Evolutionary conservation across 1,284 basidiomycete genomes (phyloP).

Genomic region (Cutaneotrichosporon spelunceum): DNA sequence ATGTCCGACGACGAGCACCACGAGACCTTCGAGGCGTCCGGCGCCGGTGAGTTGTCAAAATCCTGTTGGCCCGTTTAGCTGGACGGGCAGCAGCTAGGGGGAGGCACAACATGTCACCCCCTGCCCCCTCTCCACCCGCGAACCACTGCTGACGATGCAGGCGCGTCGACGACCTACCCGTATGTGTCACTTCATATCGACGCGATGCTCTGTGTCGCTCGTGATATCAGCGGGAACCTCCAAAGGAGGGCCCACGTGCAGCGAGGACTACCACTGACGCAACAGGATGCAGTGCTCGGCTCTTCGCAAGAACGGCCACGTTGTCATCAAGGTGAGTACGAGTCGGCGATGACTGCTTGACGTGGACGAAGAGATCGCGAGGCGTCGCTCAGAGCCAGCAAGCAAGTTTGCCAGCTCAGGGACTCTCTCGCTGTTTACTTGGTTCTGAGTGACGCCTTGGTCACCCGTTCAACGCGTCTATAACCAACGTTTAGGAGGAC

Average conservation of each 20-base stretch:
- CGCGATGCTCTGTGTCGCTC: not conserved
- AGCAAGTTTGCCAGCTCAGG: constrained; percentile 5
- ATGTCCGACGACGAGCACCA: constrained; percentile 91
- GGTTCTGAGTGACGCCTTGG: not conserved
- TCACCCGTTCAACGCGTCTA: not conserved
- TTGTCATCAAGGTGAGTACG: constrained; percentile 75
- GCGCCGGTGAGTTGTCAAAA: constrained; percentile 4
- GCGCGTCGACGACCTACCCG: constrained; percentile 77
- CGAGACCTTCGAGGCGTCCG: constrained; percentile 69
- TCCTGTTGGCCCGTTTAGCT: constrained; percentile 40
- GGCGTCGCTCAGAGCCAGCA: not conserved
- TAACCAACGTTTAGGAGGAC: not conserved
- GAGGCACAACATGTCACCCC: not conserved
- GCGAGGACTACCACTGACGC: constrained; percentile 19
- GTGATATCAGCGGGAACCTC: not conserved
- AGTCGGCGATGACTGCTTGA: not conserved
- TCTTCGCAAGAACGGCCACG: constrained; percentile 85
- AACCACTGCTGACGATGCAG: constrained; percentile 34
- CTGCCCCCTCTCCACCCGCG: too few relatives aligned
- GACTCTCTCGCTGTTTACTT: not conserved
- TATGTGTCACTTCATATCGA: not conserved
- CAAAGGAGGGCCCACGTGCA: constrained; percentile 12
- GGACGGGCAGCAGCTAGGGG: not conserved
- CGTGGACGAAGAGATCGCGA: not conserved
- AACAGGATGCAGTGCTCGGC: constrained; percentile 88